A percentile compares a stretch with the other conserved stretches of the same genome.
These are phyloP conservation scores for Podospora pseudocomata DNA, from an alignment of 495 filamentous ascomycete species.

Conservation along the genomic window DNA sequence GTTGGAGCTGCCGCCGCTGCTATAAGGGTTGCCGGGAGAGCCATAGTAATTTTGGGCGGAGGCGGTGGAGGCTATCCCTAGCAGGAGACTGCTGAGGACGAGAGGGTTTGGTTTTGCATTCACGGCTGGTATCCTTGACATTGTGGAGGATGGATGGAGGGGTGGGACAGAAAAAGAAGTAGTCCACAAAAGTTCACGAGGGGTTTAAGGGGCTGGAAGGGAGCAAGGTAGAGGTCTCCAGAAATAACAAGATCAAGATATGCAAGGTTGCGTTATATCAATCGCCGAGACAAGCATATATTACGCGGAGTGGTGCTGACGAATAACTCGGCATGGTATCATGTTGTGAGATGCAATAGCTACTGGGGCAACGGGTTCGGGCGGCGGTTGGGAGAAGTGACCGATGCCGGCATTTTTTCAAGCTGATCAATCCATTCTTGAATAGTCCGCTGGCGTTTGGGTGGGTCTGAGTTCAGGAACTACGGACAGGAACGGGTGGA, in stretches of 20 bases:
- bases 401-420: neutral
- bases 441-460: neutral
- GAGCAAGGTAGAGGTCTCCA: neutral
- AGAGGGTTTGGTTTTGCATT: neutral
- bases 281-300: neutral
- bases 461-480: neutral
- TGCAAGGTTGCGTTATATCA: neutral
- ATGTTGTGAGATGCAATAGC: neutral
- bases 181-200: neutral
- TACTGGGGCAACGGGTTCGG: neutral
- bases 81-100: neutral
- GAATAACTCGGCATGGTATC: neutral
- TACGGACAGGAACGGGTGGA: neutral
- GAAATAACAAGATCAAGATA: neutral
- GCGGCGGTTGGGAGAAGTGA: neutral
- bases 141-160: neutral
- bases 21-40: neutral
- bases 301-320: neutral
- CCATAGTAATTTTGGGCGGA: slow-evolving; percentile 3
- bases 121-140: neutral
- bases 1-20: neutral
- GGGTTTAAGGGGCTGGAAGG: neutral
- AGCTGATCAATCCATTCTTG: neutral
- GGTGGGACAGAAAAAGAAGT: neutral
- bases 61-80: neutral